Conservation (phyloP, 176 grass and related monocot species). For the Zea luxurians region DNA sequence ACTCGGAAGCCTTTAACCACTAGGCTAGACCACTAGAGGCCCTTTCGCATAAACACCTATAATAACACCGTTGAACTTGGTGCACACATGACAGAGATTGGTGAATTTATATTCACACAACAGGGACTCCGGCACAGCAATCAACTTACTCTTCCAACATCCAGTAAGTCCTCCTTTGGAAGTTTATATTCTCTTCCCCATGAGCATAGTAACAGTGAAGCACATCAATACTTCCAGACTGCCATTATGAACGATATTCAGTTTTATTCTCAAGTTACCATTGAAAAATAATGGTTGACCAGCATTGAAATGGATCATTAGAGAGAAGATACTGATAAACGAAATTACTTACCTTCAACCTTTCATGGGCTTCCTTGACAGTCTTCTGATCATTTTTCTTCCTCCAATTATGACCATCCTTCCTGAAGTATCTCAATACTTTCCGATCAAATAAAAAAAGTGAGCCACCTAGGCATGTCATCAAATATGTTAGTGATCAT, state of each 20-base stretch:
- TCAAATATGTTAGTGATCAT: conserved; percentile 35
- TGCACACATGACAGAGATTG: not conserved
- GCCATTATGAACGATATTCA: not conserved
- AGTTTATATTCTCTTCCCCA: conserved; percentile 80
- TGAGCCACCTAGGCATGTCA: conserved; percentile 49
- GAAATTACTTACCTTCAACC: conserved; percentile 51
- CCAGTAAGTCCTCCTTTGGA: conserved; percentile 92
- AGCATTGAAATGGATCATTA: not conserved
- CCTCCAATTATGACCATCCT: conserved; percentile 74
- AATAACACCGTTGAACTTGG: not conserved
- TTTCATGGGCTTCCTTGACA: conserved; percentile 73
- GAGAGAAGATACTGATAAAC: not conserved
- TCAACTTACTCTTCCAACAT: conserved; percentile 76
- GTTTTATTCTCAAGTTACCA: not conserved
- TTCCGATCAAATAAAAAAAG: conserved; percentile 77
- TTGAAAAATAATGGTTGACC: not conserved
- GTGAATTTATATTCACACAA: not conserved
- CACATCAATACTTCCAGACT: conserved; percentile 88
- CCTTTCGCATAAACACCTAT: too few relatives aligned
- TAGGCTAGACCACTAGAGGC: too few relatives aligned
- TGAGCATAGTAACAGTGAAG: conserved; percentile 96
- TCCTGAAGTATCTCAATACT: conserved; percentile 62
- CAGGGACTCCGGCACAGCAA: not conserved
- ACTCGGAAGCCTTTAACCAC: too few relatives aligned
- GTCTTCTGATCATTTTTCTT: conserved; percentile 73